These are phyloP conservation scores for Rhynchosporium graminicola DNA, from an alignment of 2,329 filamentous ascomycete species.

Conservation along the genomic window DNA sequence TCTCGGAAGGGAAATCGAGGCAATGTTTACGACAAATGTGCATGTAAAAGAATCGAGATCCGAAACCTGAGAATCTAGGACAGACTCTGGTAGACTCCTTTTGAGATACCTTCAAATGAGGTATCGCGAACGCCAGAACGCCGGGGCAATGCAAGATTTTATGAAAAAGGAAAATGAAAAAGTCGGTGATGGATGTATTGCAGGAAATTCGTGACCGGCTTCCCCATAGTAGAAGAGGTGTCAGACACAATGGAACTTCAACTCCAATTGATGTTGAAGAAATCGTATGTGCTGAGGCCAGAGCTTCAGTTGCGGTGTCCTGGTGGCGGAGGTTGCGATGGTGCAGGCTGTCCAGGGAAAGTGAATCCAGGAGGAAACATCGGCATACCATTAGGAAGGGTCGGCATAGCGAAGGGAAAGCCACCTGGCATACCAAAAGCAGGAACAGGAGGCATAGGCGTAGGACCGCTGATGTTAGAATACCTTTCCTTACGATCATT, in stretches of 20 bases:
- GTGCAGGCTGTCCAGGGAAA: slow-evolving; percentile 32
- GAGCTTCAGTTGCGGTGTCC: slow-evolving; percentile 26
- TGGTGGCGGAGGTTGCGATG: slow-evolving; percentile 34
- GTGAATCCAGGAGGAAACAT: slow-evolving; percentile 52
- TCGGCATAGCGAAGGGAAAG: slow-evolving; percentile 46
- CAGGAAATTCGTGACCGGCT: not conserved
- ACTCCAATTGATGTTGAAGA: not conserved
- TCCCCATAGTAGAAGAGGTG: too few species aligned
- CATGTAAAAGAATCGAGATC: not conserved
- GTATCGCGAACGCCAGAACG: slow-evolving; percentile 13
- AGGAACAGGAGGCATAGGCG: slow-evolving; percentile 32
- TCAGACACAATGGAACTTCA: slow-evolving; percentile 8
- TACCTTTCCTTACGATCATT: slow-evolving; percentile 28
- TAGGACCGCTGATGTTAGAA: slow-evolving; percentile 25
- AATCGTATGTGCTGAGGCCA: too few species aligned
- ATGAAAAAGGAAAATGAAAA: not conserved
- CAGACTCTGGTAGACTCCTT: not conserved
- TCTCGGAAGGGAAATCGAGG: not conserved
- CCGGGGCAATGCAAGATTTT: slow-evolving; percentile 17
- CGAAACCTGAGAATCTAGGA: not conserved
- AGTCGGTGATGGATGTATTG: not conserved
- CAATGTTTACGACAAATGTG: not conserved
- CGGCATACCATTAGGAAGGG: slow-evolving; percentile 52
- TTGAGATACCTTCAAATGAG: not conserved
- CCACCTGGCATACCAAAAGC: slow-evolving; percentile 32